phyloP scores from a whole-genome alignment of 768 basidiomycete species.

The Multifurca ochricompacta region DNA sequence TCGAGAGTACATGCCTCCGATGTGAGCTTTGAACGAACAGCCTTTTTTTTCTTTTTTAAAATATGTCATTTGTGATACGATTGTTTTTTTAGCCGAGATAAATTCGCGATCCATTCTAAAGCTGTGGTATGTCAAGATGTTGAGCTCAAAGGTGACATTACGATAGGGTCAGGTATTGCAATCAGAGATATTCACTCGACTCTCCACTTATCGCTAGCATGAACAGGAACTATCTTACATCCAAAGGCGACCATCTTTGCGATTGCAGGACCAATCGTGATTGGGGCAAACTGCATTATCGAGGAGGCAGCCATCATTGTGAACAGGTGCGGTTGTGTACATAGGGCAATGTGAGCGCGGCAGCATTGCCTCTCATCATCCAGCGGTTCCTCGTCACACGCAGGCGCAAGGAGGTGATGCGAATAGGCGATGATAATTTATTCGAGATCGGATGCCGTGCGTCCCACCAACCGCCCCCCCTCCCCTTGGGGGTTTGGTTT shows the following conservation, averaged over 20 bases:
- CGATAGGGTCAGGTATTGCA: slow-evolving; percentile 71
- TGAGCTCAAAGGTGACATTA: slow-evolving; percentile 90
- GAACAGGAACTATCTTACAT: slow-evolving; percentile 75
- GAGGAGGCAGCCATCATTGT: slow-evolving; percentile 89
- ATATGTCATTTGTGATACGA: not conserved
- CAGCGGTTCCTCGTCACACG: not conserved
- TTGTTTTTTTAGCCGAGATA: slow-evolving; percentile 58
- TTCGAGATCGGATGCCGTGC: slow-evolving; percentile 91
- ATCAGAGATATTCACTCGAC: not conserved
- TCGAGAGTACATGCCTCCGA: slow-evolving; percentile 21
- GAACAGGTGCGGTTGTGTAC: slow-evolving; percentile 48
- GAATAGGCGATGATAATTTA: slow-evolving; percentile 87
- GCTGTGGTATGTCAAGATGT: slow-evolving; percentile 90
- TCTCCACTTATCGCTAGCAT: not conserved
- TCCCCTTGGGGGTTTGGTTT: not conserved
- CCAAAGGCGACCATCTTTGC: slow-evolving; percentile 93
- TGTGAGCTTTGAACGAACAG: slow-evolving; percentile 11
- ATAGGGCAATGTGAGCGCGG: slow-evolving; percentile 4
- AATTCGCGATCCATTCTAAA: slow-evolving; percentile 84
- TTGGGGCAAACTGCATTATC: slow-evolving; percentile 82
- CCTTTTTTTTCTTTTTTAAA: too few species aligned
- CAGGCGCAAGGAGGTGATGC: slow-evolving; percentile 78
- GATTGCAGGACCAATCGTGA: slow-evolving; percentile 81
- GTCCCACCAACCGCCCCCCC: slow-evolving; percentile 28
- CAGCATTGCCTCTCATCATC: not conserved